phyloP scores from a whole-genome alignment of 352 stramenopile genomes.

The Pythium guiyangense region DNA sequence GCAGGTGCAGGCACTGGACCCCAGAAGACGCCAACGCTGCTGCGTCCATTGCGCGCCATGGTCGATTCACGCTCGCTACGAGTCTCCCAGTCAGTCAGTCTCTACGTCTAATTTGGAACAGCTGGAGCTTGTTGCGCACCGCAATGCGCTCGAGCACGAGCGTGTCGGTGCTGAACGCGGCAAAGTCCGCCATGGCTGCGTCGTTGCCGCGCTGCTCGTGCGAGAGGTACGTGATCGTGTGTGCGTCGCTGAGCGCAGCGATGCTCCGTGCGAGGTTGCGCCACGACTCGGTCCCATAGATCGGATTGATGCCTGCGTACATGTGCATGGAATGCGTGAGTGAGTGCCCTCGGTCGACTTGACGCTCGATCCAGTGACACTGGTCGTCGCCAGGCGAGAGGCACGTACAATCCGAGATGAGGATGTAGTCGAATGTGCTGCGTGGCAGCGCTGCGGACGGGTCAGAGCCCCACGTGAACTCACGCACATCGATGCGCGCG shows the following conservation, averaged over 20 bases:
- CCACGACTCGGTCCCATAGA: conserved; percentile 81
- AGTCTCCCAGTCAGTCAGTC: no score
- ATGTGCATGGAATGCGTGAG: not conserved
- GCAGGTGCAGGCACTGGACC: conserved; percentile 3
- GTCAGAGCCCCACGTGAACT: conserved; percentile 63
- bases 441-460: conserved; percentile 17
- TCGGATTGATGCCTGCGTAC: conserved; percentile 65
- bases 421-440: conserved; percentile 47
- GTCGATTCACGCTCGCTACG: not conserved
- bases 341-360: not conserved
- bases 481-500: conserved; percentile 29
- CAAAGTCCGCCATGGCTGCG: conserved; percentile 68
- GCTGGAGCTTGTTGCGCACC: conserved; percentile 30
- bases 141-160: conserved; percentile 39
- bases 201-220: conserved; percentile 73
- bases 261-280: conserved; percentile 71
- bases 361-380: no score
- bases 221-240: conserved; percentile 63
- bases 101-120: conserved; percentile 45
- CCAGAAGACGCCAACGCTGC: conserved; percentile 30
- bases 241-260: conserved; percentile 33
- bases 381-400: not conserved
- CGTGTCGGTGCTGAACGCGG: conserved; percentile 31
- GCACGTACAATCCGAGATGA: conserved; percentile 76
- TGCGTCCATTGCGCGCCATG: conserved; percentile 8